Percentiles rank a stretch among this genome's conserved stretches.
Conservation (phyloP, 208 protist species). For the Acanthamoeba healyi region DNA sequence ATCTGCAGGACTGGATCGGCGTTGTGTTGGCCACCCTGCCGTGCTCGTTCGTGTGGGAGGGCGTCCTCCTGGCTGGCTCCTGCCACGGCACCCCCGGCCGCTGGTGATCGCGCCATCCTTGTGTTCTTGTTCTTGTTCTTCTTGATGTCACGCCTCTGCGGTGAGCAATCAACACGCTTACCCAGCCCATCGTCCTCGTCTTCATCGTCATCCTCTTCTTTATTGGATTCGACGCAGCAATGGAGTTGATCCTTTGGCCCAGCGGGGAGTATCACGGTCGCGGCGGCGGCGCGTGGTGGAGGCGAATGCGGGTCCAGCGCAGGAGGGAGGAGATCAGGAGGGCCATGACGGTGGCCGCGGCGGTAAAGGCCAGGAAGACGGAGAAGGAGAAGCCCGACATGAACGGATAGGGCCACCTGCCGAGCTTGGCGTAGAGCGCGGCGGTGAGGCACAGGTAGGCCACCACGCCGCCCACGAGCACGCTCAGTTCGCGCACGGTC, state of each 20-base stretch:
- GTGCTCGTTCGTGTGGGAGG: constrained; percentile 18
- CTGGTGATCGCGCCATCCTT: not conserved
- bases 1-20: not conserved
- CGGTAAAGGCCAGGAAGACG: not conserved
- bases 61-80: not conserved
- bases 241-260: not conserved
- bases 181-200: too few species aligned
- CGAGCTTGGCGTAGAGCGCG: not conserved
- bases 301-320: not conserved
- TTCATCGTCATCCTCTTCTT: too few species aligned
- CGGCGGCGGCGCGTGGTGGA: not conserved
- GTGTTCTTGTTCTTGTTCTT: too few species aligned
- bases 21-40: not conserved
- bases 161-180: too few species aligned
- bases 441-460: constrained; percentile 4
- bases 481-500: not conserved
- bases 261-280: not conserved
- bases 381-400: constrained; percentile 1
- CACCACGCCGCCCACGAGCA: not conserved
- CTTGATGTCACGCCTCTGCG: too few species aligned
- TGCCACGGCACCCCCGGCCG: constrained; percentile 24
- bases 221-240: too few species aligned
- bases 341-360: not conserved
- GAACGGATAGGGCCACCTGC: constrained; percentile 45
- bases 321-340: not conserved